Conservation (phyloP, 768 basidiomycete species). For the Tulasnella sp. region DNA sequence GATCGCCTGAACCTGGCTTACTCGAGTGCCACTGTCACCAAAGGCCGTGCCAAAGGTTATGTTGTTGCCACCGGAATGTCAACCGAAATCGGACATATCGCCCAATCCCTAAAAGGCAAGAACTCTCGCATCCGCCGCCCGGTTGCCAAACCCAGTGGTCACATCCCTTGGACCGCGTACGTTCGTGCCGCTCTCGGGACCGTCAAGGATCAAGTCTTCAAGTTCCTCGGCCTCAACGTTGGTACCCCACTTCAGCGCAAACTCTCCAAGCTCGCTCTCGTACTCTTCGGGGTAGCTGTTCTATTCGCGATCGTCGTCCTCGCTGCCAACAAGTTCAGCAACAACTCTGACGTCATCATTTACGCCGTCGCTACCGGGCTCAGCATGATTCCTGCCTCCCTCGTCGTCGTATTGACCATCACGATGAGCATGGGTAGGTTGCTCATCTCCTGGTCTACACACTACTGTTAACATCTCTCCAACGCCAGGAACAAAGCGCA, state of each 20-base stretch:
- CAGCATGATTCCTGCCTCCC: slow-evolving; percentile 21
- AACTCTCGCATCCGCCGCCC: slow-evolving; percentile 17
- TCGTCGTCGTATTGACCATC: slow-evolving; percentile 37
- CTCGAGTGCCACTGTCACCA: slow-evolving; percentile 32
- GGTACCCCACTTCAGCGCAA: slow-evolving; percentile 21
- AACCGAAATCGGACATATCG: slow-evolving; percentile 24
- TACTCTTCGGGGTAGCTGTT: slow-evolving; percentile 20
- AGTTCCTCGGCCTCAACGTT: slow-evolving; percentile 30
- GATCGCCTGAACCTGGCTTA: slow-evolving; percentile 27
- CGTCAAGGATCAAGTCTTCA: slow-evolving; percentile 29
- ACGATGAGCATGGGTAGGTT: slow-evolving; percentile 27
- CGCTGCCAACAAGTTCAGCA: slow-evolving; percentile 19
- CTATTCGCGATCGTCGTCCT: slow-evolving; percentile 22
- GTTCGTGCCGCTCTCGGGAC: slow-evolving; percentile 31
- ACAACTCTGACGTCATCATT: slow-evolving; percentile 21
- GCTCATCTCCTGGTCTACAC: not conserved
- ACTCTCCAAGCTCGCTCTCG: slow-evolving; percentile 22
- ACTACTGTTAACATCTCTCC: not conserved
- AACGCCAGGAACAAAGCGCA: slow-evolving; percentile 31
- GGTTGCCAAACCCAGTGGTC: slow-evolving; percentile 20
- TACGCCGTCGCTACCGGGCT: slow-evolving; percentile 20
- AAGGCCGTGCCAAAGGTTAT: slow-evolving; percentile 31
- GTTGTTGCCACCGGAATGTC: slow-evolving; percentile 31
- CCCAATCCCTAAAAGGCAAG: slow-evolving; percentile 28
- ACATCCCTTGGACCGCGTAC: slow-evolving; percentile 28